Base-by-base conservation (phyloP, 2,329 filamentous ascomycete species). In the Exophiala sideris region DNA sequence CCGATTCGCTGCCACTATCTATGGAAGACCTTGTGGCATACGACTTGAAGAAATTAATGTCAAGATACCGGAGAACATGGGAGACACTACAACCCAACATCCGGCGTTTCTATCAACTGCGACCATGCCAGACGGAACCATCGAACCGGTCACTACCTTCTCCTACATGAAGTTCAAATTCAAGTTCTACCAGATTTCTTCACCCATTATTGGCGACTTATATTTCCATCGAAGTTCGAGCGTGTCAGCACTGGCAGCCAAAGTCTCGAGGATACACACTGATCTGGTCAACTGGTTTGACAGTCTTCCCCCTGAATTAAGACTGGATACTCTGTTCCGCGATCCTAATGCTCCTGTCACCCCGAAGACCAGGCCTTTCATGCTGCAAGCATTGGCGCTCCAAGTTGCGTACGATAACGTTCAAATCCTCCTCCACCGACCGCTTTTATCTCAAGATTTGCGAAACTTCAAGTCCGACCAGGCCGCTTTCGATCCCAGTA, bases 351-450 rank as follows among this genome's bases (percentile, higher is more conserved):
- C 48, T 32, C 50, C 47, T 4, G 45, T 51, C 14, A 58, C 52
- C 1, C 8, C 52, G 5, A 54, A 44, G 4, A 56, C 45, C 20
- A 45, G 56, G 61, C 64, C 4, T 50, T 59, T 59, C 50, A 44
- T 53, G 32, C 42, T 76, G 1, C 73, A 75, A 54, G 67, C 73
- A 1, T 52, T 75, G n/a, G 68, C 73, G 7, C 50, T 76, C n/a
- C 69, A 74, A 40, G 58, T 76, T 3, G 74, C 73, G 1, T 75
- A 71, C 34, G 73, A 76, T 55, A 75, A 73, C 49, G 58, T 75
- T 4, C 62, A 73, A 3, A 73, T 75, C 38, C 68, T 76, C 3
- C 62, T 76, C 5, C 70, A 75, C 56, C 70, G 73, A n/a, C 73
- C 73, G 4, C 62, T 74, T 3, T 54, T 75, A 3, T 69, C 71